phyloP scores from a whole-genome alignment of 2,329 filamentous ascomycete genomes.

The Aspergillus proliferans region DNA sequence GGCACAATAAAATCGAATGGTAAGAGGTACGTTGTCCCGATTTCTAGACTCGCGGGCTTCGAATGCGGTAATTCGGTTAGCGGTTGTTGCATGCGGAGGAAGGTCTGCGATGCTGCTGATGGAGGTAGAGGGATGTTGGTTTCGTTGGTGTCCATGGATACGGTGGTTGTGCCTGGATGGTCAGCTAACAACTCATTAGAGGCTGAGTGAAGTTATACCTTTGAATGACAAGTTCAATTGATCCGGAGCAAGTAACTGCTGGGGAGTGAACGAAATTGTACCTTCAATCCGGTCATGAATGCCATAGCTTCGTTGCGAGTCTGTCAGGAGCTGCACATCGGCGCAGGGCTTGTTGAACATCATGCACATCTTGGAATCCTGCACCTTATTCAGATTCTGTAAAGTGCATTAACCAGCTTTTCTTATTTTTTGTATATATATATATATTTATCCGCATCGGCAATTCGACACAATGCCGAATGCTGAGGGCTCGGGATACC shows the following conservation, averaged over 20 bases:
- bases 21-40: constrained; percentile 2
- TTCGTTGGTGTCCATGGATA: constrained; percentile 9
- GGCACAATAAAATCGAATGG: constrained; percentile 13
- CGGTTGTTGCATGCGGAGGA: constrained; percentile 11
- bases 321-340: background rate
- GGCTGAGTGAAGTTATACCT: background rate
- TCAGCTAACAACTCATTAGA: background rate
- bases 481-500: too few relatives aligned
- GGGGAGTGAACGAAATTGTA: constrained; percentile 4
- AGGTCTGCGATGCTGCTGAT: constrained; percentile 3
- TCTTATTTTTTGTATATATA: background rate
- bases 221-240: constrained; percentile 1
- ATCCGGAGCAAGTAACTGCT: background rate
- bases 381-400: background rate
- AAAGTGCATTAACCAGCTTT: background rate
- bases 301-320: background rate
- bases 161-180: constrained; percentile 5
- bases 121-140: constrained; percentile 10
- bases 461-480: too few relatives aligned
- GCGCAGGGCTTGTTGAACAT: background rate
- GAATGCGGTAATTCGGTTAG: background rate
- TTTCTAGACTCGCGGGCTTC: background rate
- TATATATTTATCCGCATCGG: too few relatives aligned
- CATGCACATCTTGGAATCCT: background rate
- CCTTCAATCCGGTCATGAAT: constrained; percentile 10